Base-by-base conservation (phyloP, 2,329 filamentous ascomycete species). In the Clarireedia hainanense region DNA sequence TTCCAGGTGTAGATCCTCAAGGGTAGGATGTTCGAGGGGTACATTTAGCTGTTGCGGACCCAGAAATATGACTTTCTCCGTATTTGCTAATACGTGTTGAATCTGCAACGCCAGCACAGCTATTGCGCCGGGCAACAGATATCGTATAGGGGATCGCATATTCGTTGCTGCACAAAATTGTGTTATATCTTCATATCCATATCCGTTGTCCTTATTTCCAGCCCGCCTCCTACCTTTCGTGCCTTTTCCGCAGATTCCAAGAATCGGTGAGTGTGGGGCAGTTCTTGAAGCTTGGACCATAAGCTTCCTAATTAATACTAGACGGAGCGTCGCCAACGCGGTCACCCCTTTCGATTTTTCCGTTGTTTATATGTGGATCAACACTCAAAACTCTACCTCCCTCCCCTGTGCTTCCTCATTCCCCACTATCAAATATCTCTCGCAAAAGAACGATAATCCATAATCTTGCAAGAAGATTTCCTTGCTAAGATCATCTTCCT, bases 11-110 rank as follows among this genome's bases (percentile, higher is more conserved):
- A 91, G 75, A 65, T 80, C 75, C 57, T 80, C 76, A 50, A 89
- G 71, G 52, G 73, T 78, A 57, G 79, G 80, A 63, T 75, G 76
- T 50, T 75, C 69, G 53, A 78, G 71, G 37, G 85, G 80, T 47
- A 88, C 71, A 54, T 76, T 70, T 65, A 81, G 70, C 34, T 76
- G 71, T 34, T 74, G 68, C 10, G 91, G 91, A 23, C 82, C 90
- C 37, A 86, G 75, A 74, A 99, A 97, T 66, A 97, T 89, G 64
- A 81, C 78, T 73, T 99, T 99, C 70, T 97, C 94, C 55, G 88
- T 86, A 70, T 99, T 97, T 69, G 87, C 90, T 63, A 69, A 66
- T 58, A 67, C 71, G 45, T 61, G 47, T 6, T 36, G 51, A 26
- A 55, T 37, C 7, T 64, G 58, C 3, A 60, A 42, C 39, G 62